Evolutionary conservation across 768 basidiomycete species (phyloP).

Genomic region (Lactifluus subvellereus): DNA sequence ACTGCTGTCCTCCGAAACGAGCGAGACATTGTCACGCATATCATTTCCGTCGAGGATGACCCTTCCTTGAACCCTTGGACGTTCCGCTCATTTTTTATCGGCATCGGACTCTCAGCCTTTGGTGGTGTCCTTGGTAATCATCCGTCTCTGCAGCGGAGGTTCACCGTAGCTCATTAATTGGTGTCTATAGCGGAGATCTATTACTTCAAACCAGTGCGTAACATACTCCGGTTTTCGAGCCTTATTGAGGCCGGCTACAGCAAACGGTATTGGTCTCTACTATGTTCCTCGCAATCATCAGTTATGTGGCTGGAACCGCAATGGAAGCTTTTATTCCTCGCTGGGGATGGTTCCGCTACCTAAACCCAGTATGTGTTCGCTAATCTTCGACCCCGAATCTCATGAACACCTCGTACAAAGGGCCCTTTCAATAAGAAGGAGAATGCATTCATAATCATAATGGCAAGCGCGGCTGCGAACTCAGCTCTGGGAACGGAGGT

Average conservation of each 20-base stretch:
- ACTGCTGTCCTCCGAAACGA: slow-evolving; percentile 40
- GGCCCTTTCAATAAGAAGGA: slow-evolving; percentile 57
- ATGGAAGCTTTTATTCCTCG: slow-evolving; percentile 45
- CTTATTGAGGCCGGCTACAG: slow-evolving; percentile 27
- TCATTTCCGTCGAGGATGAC: slow-evolving; percentile 45
- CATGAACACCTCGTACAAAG: slow-evolving; percentile 28
- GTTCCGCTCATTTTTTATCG: slow-evolving; percentile 42
- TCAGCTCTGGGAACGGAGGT: slow-evolving; percentile 51
- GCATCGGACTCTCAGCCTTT: slow-evolving; percentile 42
- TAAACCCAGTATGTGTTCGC: slow-evolving; percentile 44
- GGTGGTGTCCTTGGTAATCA: slow-evolving; percentile 44
- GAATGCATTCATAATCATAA: slow-evolving; percentile 53
- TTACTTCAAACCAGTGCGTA: slow-evolving; percentile 51
- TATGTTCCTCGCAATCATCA: slow-evolving; percentile 49
- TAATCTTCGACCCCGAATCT: not conserved
- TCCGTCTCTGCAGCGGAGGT: too few relatives aligned
- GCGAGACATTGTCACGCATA: slow-evolving; percentile 43
- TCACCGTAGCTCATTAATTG: not conserved
- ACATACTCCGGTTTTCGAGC: not conserved
- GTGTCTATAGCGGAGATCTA: slow-evolving; percentile 45
- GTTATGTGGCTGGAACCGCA: slow-evolving; percentile 44
- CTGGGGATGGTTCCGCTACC: slow-evolving; percentile 40
- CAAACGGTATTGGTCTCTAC: slow-evolving; percentile 48
- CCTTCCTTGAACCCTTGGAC: slow-evolving; percentile 44
- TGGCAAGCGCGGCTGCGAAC: slow-evolving; percentile 50